Evolutionary conservation across 1,284 basidiomycete species (phyloP).

Genomic region (Moniliella sp.): DNA sequence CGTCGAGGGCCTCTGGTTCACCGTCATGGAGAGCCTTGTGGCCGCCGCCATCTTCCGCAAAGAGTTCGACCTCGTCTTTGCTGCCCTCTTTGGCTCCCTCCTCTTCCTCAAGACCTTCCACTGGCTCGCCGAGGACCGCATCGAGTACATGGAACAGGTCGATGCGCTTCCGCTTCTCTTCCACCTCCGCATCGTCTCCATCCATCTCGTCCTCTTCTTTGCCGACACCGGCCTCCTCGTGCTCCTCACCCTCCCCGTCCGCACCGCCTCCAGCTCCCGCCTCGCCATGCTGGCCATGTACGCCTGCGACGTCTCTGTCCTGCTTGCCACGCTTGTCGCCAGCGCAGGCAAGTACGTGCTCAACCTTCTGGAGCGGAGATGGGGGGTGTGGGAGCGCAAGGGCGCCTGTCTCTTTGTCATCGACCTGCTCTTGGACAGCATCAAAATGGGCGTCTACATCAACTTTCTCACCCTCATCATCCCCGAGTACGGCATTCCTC

Average conservation of each 20-base stretch:
- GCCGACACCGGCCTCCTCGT: conserved; percentile 42
- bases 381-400: conserved; percentile 66
- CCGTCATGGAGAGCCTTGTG: conserved; percentile 78
- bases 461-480: conserved; percentile 63
- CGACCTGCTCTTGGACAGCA: conserved; percentile 81
- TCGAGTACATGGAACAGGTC: conserved; percentile 96
- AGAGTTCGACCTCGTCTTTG: conserved; percentile 56
- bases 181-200: conserved; percentile 55
- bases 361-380: conserved; percentile 47
- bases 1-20: conserved; percentile 88
- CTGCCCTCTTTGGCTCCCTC: conserved; percentile 70
- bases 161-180: conserved; percentile 60
- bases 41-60: conserved; percentile 82
- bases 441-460: conserved; percentile 76
- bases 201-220: conserved; percentile 50
- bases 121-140: conserved; percentile 77
- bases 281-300: conserved; percentile 65
- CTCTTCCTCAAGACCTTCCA: conserved; percentile 93
- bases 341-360: conserved; percentile 66
- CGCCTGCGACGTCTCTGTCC: conserved; percentile 56
- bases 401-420: conserved; percentile 91
- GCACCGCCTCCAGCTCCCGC: conserved; percentile 12
- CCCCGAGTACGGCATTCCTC: conserved; percentile 75
- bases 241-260: conserved; percentile 55
- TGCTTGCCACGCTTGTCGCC: conserved; percentile 59